Conservation (phyloP, 73 alveolate species). For the Paramecium pentaurelia region DNA sequence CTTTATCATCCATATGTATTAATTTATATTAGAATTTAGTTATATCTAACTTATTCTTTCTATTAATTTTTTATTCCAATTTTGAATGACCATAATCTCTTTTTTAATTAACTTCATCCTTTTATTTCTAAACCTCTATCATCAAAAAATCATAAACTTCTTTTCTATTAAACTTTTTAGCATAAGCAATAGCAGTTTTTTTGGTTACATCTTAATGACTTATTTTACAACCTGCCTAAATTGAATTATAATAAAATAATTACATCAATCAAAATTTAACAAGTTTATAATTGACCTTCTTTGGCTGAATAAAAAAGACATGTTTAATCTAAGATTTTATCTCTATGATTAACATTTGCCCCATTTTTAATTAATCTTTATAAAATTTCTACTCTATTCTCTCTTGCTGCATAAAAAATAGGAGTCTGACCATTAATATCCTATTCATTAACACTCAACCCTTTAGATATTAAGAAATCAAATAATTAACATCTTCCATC, state of each 20-base stretch:
- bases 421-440: slow-evolving; percentile 71
- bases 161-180: background rate
- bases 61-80: background rate
- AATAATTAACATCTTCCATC: slow-evolving; percentile 50
- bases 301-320: background rate
- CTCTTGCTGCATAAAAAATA: slow-evolving; percentile 70
- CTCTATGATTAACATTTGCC: background rate
- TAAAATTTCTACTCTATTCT: background rate
- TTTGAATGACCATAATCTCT: background rate
- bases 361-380: background rate
- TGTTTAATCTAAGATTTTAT: background rate
- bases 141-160: background rate
- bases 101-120: background rate
- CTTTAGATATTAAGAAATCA: slow-evolving; percentile 25
- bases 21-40: background rate
- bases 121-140: background rate
- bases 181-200: background rate
- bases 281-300: background rate
- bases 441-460: slow-evolving; percentile 54
- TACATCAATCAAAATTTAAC: background rate
- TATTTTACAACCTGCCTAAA: background rate
- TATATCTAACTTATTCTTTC: background rate
- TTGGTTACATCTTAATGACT: background rate
- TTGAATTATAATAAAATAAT: background rate
- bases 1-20: background rate